phyloP scores from a whole-genome alignment of 495 filamentous ascomycete genomes.

The Xylaria scruposa region DNA sequence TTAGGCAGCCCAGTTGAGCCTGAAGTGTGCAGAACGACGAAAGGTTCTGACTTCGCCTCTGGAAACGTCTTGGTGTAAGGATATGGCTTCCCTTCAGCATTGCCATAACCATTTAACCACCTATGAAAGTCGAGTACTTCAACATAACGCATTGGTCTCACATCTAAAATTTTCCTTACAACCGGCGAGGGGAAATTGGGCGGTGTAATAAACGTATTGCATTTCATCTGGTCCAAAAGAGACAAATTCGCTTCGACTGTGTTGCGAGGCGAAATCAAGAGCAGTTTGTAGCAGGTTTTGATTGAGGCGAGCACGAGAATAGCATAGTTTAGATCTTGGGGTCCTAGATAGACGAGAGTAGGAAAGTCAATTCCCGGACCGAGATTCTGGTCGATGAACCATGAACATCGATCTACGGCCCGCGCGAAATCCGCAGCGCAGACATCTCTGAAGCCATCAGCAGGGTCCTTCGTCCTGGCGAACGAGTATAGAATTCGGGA shows the following conservation, averaged over 20 bases:
- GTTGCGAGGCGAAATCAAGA: conserved; percentile 46
- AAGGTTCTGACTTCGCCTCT: conserved; percentile 47
- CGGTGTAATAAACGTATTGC: conserved; percentile 33
- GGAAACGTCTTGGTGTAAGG: conserved; percentile 49
- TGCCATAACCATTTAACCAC: conserved; percentile 24
- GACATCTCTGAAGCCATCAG: conserved; percentile 47
- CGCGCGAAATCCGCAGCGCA: conserved; percentile 40
- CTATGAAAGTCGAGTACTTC: conserved; percentile 5
- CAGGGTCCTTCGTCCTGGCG: conserved; percentile 17
- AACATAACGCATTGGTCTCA: conserved; percentile 24
- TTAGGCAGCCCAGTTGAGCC: conserved; percentile 63
- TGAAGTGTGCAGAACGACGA: conserved; percentile 61
- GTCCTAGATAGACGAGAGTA: conserved; percentile 36
- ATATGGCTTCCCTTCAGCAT: conserved; percentile 21
- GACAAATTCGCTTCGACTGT: conserved; percentile 45
- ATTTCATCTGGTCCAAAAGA: conserved; percentile 44
- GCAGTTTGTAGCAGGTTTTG: conserved; percentile 36
- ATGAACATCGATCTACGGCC: conserved; percentile 48
- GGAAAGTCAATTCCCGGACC: conserved; percentile 32
- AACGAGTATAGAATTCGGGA: conserved; percentile 23
- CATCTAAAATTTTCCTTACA: conserved; percentile 40
- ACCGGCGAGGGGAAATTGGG: conserved; percentile 37
- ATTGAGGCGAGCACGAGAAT: conserved; percentile 35
- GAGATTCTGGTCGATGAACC: conserved; percentile 47
- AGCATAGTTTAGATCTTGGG: conserved; percentile 36